A percentile compares a stretch with the other conserved stretches of the same genome.
Conservation (phyloP, 345 rosid genomes). For the Gossypium ekmanianum region DNA sequence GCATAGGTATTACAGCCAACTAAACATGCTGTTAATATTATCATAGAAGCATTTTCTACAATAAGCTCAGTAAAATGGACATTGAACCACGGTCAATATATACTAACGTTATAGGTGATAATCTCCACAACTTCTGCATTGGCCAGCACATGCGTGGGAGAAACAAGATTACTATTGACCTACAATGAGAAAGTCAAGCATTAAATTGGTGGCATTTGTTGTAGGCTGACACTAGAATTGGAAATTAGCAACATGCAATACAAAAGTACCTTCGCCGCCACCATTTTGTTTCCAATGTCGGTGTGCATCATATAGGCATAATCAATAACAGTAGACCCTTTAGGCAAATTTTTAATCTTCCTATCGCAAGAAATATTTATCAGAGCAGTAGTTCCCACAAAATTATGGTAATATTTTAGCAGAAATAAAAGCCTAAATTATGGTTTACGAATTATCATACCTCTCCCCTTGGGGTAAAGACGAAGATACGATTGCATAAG, state of each 20-base stretch:
- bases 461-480: slow-evolving; percentile 88
- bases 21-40: neutral
- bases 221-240: neutral
- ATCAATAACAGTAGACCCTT: slow-evolving; percentile 91
- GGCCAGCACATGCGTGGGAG: slow-evolving; percentile 75
- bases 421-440: neutral
- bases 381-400: slow-evolving; percentile 15
- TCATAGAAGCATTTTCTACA: neutral
- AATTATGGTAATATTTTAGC: neutral
- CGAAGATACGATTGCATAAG: slow-evolving; percentile 82
- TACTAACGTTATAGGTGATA: slow-evolving; percentile 80
- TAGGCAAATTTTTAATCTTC: slow-evolving; percentile 90
- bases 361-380: slow-evolving; percentile 18
- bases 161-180: slow-evolving; percentile 95
- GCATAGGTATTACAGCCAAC: no score
- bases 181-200: slow-evolving; percentile 34
- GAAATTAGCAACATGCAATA: slow-evolving; percentile 3
- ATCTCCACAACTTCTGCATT: slow-evolving; percentile 99
- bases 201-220: neutral
- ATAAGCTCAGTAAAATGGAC: slow-evolving; percentile 11
- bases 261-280: slow-evolving; percentile 82
- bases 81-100: slow-evolving; percentile 15
- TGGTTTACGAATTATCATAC: slow-evolving; percentile 20
- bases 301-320: slow-evolving; percentile 98
- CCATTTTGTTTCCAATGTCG: slow-evolving; percentile 96